Base-by-base conservation (phyloP, 345 rosid species). In the Citrus australasica region DNA sequence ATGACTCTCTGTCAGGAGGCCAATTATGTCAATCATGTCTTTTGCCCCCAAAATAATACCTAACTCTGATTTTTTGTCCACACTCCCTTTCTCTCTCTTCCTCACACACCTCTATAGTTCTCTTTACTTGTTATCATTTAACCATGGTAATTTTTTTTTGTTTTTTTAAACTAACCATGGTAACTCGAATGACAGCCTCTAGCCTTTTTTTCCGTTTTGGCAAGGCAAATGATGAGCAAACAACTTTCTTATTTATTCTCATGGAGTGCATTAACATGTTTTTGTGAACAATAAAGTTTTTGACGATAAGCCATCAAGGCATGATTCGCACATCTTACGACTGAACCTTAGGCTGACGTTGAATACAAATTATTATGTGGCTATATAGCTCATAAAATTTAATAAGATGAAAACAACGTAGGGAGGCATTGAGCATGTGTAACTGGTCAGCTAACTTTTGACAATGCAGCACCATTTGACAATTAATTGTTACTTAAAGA, bases 11-110 rank as follows among this genome's bases (percentile, higher is more conserved):
- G 89, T 89, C 92, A 80, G 89, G 82, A 73, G 79, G 78, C 88
- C 83, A 85, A 82, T 87, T 86, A 85, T 82, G 87, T 84, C 88
- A 86, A 84, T 86, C 90, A 86, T 86, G 86, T 72, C 86, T 65
- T 82, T 81, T 83, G 86, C 87, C 80, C 83, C 83, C 76, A 60
- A 37, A 72, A 78, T 70, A 81, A 78, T 78, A 76, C 83, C 79
- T 25, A 79, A 66, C 81, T 60, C 76, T 79, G 66, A 62, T 67
- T 8, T 35, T 59, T 69, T 74, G 69, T 76, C 51, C 76, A 48
- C 78, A 4, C 56, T 3, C 9, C 13, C 25, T 48, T 19, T 61
- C 46, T 69, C 30, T 48, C 25, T 53, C 46, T 69, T 16, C 13
- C 51, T 46, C 51, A 10, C 16, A 13, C 51, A 13, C 4, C 17